These are phyloP conservation scores for Pilatotrama ljubarskyi DNA, from an alignment of 768 basidiomycete genomes.

Conservation along the genomic window DNA sequence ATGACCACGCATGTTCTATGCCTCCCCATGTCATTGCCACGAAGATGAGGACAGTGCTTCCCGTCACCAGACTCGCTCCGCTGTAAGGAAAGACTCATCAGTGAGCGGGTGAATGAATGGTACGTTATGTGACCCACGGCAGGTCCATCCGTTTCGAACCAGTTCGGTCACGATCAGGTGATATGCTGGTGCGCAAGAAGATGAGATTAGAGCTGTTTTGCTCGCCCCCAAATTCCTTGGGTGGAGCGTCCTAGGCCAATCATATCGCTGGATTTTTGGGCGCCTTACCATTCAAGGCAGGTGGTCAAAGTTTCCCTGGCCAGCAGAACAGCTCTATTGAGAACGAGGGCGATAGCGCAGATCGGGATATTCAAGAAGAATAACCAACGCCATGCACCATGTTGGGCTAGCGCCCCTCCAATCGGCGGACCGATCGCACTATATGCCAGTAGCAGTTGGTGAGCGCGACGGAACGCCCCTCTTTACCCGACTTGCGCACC, in stretches of 20 bases:
- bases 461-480: no score
- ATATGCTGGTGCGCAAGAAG: no score
- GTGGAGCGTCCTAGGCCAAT: no score
- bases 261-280: no score
- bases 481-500: no score
- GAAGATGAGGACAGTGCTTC: slow-evolving; percentile 14
- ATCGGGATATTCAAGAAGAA: slow-evolving; percentile 18
- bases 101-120: background rate
- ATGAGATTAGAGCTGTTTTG: no score
- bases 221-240: no score
- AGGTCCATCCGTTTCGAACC: background rate
- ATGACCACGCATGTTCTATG: slow-evolving; percentile 35
- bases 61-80: slow-evolving; percentile 24
- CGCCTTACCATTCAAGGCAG: no score
- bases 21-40: slow-evolving; percentile 36
- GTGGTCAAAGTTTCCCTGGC: no score
- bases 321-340: no score
- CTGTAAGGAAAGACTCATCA: slow-evolving; percentile 13
- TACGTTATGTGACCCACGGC: background rate
- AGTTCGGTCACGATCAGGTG: no score
- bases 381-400: slow-evolving; percentile 10
- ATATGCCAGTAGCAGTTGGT: no score
- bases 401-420: slow-evolving; percentile 26
- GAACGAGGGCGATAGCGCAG: slow-evolving; percentile 2
- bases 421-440: slow-evolving; percentile 28